Conservation (phyloP, 352 stramenopile genomes). For the Phytopythium montanum region DNA sequence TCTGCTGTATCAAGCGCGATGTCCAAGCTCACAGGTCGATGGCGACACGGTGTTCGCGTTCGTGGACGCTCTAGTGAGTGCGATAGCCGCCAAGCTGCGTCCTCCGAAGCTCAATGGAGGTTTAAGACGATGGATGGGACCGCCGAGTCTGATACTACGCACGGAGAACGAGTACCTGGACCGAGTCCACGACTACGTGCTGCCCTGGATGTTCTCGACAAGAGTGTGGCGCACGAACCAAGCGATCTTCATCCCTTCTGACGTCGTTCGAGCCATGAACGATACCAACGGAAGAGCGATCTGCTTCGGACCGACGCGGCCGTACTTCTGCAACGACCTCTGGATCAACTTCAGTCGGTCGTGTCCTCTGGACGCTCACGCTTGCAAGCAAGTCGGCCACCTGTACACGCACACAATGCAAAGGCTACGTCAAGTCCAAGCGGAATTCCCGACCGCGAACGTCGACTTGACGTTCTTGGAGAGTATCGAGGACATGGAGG, state of each 20-base stretch:
- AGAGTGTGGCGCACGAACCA: constrained; percentile 33
- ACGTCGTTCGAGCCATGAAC: not conserved
- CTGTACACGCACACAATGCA: not conserved
- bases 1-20: constrained; percentile 21
- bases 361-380: not conserved
- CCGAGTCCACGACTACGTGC: constrained; percentile 35
- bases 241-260: not conserved
- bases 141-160: constrained; percentile 9
- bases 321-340: not conserved
- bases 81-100: not conserved
- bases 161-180: constrained; percentile 28
- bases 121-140: not conserved
- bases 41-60: constrained; percentile 24
- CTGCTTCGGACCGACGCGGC: not conserved
- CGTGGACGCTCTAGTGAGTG: constrained; percentile 28
- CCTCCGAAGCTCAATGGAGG: not conserved
- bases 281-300: not conserved
- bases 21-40: constrained; percentile 8
- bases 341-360: constrained; percentile 2
- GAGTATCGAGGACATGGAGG: not conserved
- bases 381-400: not conserved
- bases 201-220: constrained; percentile 31
- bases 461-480: constrained; percentile 3
- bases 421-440: not conserved
- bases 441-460: not conserved